Evolutionary conservation across 2,329 filamentous ascomycete genomes (phyloP), one percentile per base, ranked within the genome.

Genomic region (Aspergillus sp.): DNA sequence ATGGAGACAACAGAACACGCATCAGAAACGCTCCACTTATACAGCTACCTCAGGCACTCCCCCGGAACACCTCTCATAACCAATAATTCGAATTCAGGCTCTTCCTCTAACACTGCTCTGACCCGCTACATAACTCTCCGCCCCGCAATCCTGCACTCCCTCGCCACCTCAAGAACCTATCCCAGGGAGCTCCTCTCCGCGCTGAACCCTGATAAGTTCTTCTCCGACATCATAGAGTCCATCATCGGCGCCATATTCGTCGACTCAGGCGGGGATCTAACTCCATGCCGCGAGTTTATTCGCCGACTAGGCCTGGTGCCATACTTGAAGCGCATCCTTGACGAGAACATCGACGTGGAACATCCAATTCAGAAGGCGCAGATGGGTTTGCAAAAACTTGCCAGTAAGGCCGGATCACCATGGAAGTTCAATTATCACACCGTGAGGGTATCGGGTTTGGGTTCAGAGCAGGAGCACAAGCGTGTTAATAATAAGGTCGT

Each of bases 171-270:
- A 0, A 60, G 63, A 0, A 72, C 77, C 15, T 96, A 93, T 67
- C 95, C 93, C 0, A 98, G 93, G 93, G 79, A 84, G 1, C 73
- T 86, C 0, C 83, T 98, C 1, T 79, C 86, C 0, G 80, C 83
- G 0, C 77, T 96, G 1, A 80, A 82, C 14, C 81, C 87, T 0
- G 84, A 84, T 15, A 97, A 97, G 69, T 90, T 90, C 72, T 88
- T 89, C 73, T 93, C 89, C 0, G 93, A 97, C 71, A 76, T 97
- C 7, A 80, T 97, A 9, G 93, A 98, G 76, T 84, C 85, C 33
- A 71, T 96, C 0, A 73, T 98, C 0, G 93, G 90, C 0, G 93
- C 92, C 0, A 81, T 97, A 0, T 97, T 90, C 79, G 79, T 96
- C 19, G 95, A 98, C 71, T 90, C 82, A 0, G 64, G 81, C 0